A percentile compares a stretch with the other conserved stretches of the same genome.
Conservation (phyloP, 306 rosid species). For the Boehmeria nivea region DNA sequence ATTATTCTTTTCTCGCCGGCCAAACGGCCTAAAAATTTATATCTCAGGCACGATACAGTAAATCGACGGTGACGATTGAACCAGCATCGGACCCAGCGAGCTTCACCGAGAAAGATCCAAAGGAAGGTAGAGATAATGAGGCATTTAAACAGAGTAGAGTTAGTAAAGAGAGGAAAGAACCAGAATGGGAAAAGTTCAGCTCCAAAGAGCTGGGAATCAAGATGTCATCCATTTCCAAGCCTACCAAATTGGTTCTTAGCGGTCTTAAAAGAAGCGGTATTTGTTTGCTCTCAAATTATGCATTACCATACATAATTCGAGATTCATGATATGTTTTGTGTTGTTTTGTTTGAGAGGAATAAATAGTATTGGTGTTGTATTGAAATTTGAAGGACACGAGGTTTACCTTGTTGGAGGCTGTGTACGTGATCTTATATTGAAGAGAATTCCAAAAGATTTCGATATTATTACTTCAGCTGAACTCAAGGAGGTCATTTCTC, state of each 20-base stretch:
- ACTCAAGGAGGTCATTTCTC: conserved; percentile 29
- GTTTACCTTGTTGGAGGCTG: conserved; percentile 48
- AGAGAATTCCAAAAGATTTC: conserved; percentile 38
- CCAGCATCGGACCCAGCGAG: conserved; percentile 12
- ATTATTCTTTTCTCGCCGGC: neutral
- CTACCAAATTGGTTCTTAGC: conserved; percentile 24
- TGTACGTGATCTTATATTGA: conserved; percentile 44
- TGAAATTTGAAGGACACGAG: conserved; percentile 28
- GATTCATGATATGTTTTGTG: neutral
- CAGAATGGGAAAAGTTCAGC: conserved; percentile 30
- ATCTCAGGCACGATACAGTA: conserved; percentile 15
- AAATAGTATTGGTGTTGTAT: neutral
- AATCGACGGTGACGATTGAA: conserved; percentile 17
- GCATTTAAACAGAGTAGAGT: neutral
- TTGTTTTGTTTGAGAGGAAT: neutral
- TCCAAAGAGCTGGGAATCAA: conserved; percentile 31
- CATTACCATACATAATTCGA: neutral
- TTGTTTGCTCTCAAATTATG: no score
- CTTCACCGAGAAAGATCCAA: neutral
- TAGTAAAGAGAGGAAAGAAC: conserved; percentile 13
- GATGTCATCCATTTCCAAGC: conserved; percentile 29
- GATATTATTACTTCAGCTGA: conserved; percentile 35
- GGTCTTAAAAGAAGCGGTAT: conserved; percentile 26
- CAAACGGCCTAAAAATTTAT: neutral
- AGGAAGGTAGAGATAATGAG: neutral